Percentiles rank a stretch among this genome's conserved stretches.
Evolutionary conservation across 2,329 filamentous ascomycete species (phyloP).

Genomic region (Niveomyces coronatus): DNA sequence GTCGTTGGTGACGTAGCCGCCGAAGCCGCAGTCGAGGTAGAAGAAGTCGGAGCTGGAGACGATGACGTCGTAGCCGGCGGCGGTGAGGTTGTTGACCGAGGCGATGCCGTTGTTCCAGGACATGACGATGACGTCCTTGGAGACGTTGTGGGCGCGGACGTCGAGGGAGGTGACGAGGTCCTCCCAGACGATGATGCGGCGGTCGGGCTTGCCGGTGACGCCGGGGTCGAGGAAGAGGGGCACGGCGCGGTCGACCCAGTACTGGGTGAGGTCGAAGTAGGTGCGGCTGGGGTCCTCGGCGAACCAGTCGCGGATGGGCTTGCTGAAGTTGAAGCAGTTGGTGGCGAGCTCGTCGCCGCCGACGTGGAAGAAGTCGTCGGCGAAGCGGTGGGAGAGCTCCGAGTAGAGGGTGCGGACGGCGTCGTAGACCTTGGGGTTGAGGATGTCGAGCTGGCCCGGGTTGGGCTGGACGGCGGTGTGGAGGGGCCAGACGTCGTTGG

Average conservation of each 20-base stretch:
- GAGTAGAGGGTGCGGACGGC: constrained; percentile 43
- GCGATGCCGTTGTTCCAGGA: constrained; percentile 42
- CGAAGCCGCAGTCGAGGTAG: constrained; percentile 46
- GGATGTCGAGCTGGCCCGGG: constrained; percentile 44
- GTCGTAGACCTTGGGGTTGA: constrained; percentile 45
- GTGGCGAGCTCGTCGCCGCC: constrained; percentile 44
- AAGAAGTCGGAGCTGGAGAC: constrained; percentile 46
- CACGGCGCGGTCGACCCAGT: constrained; percentile 41
- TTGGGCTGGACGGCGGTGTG: constrained; percentile 46
- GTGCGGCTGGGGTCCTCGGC: constrained; percentile 30
- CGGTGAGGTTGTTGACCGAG: constrained; percentile 41
- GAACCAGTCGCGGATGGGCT: constrained; percentile 37
- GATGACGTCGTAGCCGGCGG: constrained; percentile 40
- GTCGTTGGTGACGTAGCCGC: constrained; percentile 45
- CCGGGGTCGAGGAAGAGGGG: constrained; percentile 33
- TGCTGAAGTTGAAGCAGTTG: constrained; percentile 46
- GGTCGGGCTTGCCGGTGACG: constrained; percentile 24
- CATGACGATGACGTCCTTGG: constrained; percentile 42
- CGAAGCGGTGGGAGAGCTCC: constrained; percentile 39
- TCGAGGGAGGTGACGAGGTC: constrained; percentile 34
- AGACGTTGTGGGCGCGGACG: constrained; percentile 34
- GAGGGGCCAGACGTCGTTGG: constrained; percentile 42
- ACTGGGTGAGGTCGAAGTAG: constrained; percentile 42
- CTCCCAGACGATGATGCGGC: constrained; percentile 48
- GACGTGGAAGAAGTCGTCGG: constrained; percentile 44